These are phyloP conservation scores for Pezicula rhizophila DNA, from an alignment of 2,329 filamentous ascomycete genomes.

Conservation along the genomic window DNA sequence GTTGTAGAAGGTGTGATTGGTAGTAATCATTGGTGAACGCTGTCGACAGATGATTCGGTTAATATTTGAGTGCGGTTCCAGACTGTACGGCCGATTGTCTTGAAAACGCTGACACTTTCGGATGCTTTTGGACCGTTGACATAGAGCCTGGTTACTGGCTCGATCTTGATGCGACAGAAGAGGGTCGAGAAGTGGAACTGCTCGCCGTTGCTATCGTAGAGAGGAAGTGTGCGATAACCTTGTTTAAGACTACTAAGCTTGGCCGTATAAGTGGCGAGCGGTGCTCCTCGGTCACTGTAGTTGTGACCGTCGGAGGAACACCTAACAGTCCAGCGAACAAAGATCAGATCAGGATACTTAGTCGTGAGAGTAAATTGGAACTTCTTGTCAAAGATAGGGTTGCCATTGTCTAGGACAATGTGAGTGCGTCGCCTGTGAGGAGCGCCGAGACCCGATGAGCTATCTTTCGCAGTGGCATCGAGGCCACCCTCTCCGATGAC, in stretches of 20 bases:
- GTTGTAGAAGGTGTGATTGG: too few relatives aligned
- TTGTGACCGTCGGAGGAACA: constrained; percentile 73
- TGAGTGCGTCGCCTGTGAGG: constrained; percentile 75
- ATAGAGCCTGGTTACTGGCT: constrained; percentile 50
- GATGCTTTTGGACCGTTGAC: constrained; percentile 40
- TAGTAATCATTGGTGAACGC: too few relatives aligned
- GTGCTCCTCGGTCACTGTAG: constrained; percentile 54
- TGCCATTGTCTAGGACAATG: constrained; percentile 81
- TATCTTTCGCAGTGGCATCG: constrained; percentile 57
- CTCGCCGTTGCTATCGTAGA: constrained; percentile 83
- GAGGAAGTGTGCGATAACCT: constrained; percentile 85
- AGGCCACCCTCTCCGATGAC: constrained; percentile 59
- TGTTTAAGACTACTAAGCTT: constrained; percentile 86
- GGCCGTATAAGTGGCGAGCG: constrained; percentile 84
- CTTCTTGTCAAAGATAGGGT: constrained; percentile 76
- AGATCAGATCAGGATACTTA: constrained; percentile 90
- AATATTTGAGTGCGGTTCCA: constrained; percentile 41
- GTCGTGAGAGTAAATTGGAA: constrained; percentile 81
- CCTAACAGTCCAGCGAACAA: constrained; percentile 88
- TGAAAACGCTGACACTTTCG: constrained; percentile 47
- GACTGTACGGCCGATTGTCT: constrained; percentile 50
- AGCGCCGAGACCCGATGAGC: constrained; percentile 60
- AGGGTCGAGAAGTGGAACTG: constrained; percentile 92
- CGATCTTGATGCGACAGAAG: constrained; percentile 78
- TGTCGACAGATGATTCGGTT: constrained; percentile 18